Evolutionary conservation across 805 yeast species (phyloP).

Genomic region (Pichia occidentalis): DNA sequence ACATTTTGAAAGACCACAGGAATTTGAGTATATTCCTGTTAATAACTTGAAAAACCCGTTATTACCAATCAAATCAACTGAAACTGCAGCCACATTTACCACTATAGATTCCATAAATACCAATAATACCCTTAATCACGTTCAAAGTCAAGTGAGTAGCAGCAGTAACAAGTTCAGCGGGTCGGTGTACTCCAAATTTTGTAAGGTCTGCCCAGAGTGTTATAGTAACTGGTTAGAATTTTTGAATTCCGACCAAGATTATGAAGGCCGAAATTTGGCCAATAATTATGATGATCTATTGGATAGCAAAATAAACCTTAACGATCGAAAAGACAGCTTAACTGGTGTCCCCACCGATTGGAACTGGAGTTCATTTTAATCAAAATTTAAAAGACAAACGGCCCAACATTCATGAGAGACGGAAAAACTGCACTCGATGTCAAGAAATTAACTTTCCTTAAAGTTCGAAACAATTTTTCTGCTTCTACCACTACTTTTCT

Average conservation of each 20-base stretch:
- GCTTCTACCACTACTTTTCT: too few relatives aligned
- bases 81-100: constrained; percentile 9
- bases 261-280: constrained; percentile 20
- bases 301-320: constrained; percentile 16
- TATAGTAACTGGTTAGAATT: constrained; percentile 23
- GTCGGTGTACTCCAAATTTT: constrained; percentile 20
- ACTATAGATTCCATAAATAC: constrained; percentile 3
- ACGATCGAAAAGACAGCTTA: constrained; percentile 14
- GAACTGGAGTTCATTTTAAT: constrained; percentile 47
- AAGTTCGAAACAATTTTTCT: too few relatives aligned
- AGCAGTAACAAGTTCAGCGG: background rate
- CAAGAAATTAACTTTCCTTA: too few relatives aligned
- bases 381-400: background rate
- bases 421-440: too few relatives aligned
- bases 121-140: background rate
- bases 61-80: constrained; percentile 10
- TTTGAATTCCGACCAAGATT: constrained; percentile 22
- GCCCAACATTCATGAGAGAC: too few relatives aligned
- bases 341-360: constrained; percentile 37
- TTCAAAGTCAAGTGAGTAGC: too few relatives aligned
- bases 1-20: constrained; percentile 28
- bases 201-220: constrained; percentile 27
- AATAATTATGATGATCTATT: constrained; percentile 4
- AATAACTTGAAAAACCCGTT: background rate
- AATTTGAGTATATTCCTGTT: background rate